Percentiles rank a stretch among this genome's conserved stretches.
Conservation (phyloP, 257 asterid species). For the Mitragyna speciosa region DNA sequence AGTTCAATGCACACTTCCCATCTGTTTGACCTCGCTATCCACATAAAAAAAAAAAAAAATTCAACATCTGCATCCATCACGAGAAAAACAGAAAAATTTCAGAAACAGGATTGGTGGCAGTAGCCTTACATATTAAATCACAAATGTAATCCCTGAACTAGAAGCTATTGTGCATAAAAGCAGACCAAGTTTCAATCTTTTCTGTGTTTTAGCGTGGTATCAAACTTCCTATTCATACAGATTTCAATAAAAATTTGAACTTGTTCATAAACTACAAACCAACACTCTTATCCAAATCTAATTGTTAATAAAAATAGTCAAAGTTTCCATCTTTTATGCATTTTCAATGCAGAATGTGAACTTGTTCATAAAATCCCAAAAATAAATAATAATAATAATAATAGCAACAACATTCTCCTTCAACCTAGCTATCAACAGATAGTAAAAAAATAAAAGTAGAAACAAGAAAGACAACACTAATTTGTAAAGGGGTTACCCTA, state of each 20-base stretch:
- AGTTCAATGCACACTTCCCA: neutral
- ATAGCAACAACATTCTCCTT: neutral
- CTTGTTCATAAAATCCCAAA: neutral
- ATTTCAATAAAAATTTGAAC: neutral
- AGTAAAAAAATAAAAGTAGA: neutral
- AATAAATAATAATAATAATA: no score
- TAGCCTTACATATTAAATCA: neutral
- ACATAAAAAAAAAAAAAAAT: neutral
- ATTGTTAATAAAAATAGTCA: no score
- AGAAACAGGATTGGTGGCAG: neutral
- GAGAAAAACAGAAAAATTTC: no score
- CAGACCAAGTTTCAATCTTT: neutral
- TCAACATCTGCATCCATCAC: neutral
- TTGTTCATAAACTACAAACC: neutral
- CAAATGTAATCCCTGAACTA: neutral
- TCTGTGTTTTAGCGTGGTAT: neutral
- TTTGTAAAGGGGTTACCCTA: slow-evolving; percentile 33
- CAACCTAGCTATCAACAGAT: neutral
- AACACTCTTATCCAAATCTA: neutral
- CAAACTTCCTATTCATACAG: neutral
- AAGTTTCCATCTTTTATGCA: no score
- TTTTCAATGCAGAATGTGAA: neutral
- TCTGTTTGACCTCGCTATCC: neutral
- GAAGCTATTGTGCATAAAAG: neutral
- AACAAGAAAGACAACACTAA: neutral